Percentiles rank a stretch among this genome's conserved stretches.
phyloP scores from a whole-genome alignment of 352 stramenopile genomes.

The Phytophthora kernoviae region DNA sequence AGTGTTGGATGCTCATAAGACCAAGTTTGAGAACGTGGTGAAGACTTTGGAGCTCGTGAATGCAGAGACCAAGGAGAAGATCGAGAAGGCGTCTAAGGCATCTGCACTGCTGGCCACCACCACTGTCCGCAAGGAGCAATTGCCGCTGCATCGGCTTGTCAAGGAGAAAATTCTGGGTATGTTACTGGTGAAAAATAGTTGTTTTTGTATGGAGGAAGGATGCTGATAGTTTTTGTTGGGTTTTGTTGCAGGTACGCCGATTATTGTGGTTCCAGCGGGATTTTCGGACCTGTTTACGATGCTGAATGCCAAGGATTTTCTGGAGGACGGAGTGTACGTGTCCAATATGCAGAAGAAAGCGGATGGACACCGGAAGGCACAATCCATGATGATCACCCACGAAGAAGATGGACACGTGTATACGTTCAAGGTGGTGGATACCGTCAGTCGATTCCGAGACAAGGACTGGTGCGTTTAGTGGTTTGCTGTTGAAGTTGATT shows the following conservation, averaged over 20 bases:
- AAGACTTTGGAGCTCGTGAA: conserved; percentile 84
- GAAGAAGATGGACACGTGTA: conserved; percentile 82
- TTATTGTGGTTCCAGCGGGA: conserved; percentile 90
- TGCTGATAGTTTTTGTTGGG: background rate
- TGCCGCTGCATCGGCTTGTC: conserved; percentile 67
- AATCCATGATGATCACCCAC: conserved; percentile 83
- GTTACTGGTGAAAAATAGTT: too few species aligned
- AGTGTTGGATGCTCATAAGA: conserved; percentile 79
- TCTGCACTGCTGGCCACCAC: conserved; percentile 51
- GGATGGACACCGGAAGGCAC: conserved; percentile 78
- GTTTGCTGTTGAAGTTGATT: background rate
- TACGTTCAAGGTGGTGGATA: conserved; percentile 91
- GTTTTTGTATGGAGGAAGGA: background rate
- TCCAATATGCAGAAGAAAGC: conserved; percentile 88
- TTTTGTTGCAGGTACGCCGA: conserved; percentile 66
- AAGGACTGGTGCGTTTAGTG: conserved; percentile 79
- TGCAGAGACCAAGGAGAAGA: conserved; percentile 87
- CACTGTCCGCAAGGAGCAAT: conserved; percentile 59
- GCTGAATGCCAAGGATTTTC: conserved; percentile 89
- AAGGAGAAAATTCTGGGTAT: conserved; percentile 80
- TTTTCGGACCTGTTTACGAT: conserved; percentile 90
- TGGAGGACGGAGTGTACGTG: conserved; percentile 82
- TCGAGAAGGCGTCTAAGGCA: conserved; percentile 82
- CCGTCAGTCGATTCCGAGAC: conserved; percentile 78
- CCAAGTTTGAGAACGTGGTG: conserved; percentile 83